Evolutionary conservation across 2,329 filamentous ascomycete genomes (phyloP).

Genomic region (Talaromyces sp.): DNA sequence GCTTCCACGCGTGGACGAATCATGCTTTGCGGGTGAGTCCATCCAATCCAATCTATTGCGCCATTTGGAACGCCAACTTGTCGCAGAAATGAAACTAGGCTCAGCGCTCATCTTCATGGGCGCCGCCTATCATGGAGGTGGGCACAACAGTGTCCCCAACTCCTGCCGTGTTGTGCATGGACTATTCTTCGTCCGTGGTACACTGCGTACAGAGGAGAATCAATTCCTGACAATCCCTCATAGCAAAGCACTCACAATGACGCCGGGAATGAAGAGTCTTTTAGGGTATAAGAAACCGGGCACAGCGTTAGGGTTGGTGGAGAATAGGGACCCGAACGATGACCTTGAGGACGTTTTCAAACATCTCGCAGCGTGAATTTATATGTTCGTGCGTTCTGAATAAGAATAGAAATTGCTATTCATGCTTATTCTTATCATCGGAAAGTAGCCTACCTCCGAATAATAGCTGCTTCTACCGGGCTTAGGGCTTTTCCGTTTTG

Average conservation of each 20-base stretch:
- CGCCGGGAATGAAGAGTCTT: constrained; percentile 30
- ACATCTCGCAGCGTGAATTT: neutral
- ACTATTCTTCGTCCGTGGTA: constrained; percentile 31
- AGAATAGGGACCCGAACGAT: constrained; percentile 26
- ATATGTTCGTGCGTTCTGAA: neutral
- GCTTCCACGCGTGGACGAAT: constrained; percentile 26
- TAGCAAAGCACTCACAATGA: constrained; percentile 31
- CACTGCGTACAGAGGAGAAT: constrained; percentile 33
- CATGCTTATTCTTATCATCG: too few relatives aligned
- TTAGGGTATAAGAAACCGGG: constrained; percentile 35
- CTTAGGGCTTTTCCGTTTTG: neutral
- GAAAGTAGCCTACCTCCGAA: neutral
- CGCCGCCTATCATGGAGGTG: constrained; percentile 33
- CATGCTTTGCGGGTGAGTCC: constrained; percentile 28
- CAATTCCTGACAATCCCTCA: constrained; percentile 32
- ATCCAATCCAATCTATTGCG: too few relatives aligned
- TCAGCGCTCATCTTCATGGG: constrained; percentile 37
- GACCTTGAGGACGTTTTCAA: constrained; percentile 17
- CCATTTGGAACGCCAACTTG: neutral
- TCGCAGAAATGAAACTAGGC: constrained; percentile 35
- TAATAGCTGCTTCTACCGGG: neutral
- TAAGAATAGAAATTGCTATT: neutral
- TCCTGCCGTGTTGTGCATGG: constrained; percentile 28
- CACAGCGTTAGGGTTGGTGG: constrained; percentile 31
- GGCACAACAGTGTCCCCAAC: constrained; percentile 27